Base-by-base conservation (phyloP, 1,284 basidiomycete genomes). In the Marasmius fiardii region DNA sequence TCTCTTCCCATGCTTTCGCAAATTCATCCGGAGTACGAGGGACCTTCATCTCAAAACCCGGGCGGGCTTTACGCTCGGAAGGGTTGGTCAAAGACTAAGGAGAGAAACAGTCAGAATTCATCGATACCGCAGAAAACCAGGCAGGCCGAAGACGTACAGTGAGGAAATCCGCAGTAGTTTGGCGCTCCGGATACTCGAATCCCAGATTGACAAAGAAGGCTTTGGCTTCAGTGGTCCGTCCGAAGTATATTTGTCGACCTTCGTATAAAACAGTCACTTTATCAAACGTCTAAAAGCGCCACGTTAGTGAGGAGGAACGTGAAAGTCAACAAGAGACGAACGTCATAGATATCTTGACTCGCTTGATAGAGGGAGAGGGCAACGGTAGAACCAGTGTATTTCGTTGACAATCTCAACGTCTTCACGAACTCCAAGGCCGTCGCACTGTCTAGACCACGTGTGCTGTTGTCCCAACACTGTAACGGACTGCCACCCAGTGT, bases 21-120 rank as follows among this genome's bases (percentile, higher is more conserved):
- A 87, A 83, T 56, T 87, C 85, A 12, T 73, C 72, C 0, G 85
- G 67, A 0, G 82, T 83, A 21, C 74, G 72, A 0, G 87, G 87
- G 1, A 81, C 77, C 8, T 65, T 65, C 16, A 61, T 60, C 58
- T 77, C 71, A 60, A 71, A 74, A 8, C 81, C 83, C 10, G 70
- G 58, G 12, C 75, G 71, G 23, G 77, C 64, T 14, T 66, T 72
- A 45, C 86, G 83, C 41, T 82, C 85, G 10, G 74, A 67, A 0
- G 81, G 74, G 63, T 85, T 81, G 1, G 88, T 89, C n/a, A 88
- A 74, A 10, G 28, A 31, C 28, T 4, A 31, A 4, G 28, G 28
- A 31, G 28, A 31, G 10, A 31, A 4, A 10, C 28, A 31, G 10
- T n/a, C n/a, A n/a, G n/a, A n/a, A n/a, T n/a, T n/a, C n/a, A n/a